Percentiles rank a stretch among this genome's conserved stretches.
These are phyloP conservation scores for Wickerhamomyces queroliae DNA, from an alignment of 805 yeast species.

Conservation along the genomic window DNA sequence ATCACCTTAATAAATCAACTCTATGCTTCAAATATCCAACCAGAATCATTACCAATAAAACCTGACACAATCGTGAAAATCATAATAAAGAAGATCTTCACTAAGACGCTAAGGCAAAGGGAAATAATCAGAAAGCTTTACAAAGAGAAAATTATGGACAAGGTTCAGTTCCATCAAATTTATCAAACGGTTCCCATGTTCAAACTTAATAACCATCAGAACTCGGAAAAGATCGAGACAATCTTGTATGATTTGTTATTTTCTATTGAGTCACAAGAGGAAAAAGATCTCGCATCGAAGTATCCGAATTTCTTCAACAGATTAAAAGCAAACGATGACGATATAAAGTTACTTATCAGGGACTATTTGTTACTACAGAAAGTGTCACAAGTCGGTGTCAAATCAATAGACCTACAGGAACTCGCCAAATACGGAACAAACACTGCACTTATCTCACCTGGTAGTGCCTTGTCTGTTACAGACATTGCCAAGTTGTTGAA, in stretches of 20 bases:
- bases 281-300: slow-evolving; percentile 5
- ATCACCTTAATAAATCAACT: slow-evolving; percentile 3
- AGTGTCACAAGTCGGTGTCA: slow-evolving; percentile 5
- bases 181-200: slow-evolving; percentile 10
- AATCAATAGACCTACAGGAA: background rate
- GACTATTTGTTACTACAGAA: slow-evolving; percentile 13
- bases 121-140: slow-evolving; percentile 2
- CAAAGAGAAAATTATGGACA: slow-evolving; percentile 1
- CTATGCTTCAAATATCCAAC: slow-evolving; percentile 5
- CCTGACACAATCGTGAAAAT: slow-evolving; percentile 10
- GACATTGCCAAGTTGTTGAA: no score
- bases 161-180: slow-evolving; percentile 7
- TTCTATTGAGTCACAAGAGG: slow-evolving; percentile 6
- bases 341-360: slow-evolving; percentile 7
- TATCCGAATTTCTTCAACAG: slow-evolving; percentile 17
- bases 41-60: slow-evolving; percentile 2
- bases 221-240: background rate
- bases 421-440: background rate
- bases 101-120: slow-evolving; percentile 16
- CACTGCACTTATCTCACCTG: background rate
- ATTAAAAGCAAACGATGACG: slow-evolving; percentile 9
- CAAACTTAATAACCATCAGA: background rate
- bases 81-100: slow-evolving; percentile 10
- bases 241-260: slow-evolving; percentile 7
- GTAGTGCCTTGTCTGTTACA: no score